These are phyloP conservation scores for Sarocladiaceae sp. DNA, from an alignment of 2,329 filamentous ascomycete genomes.

Conservation along the genomic window DNA sequence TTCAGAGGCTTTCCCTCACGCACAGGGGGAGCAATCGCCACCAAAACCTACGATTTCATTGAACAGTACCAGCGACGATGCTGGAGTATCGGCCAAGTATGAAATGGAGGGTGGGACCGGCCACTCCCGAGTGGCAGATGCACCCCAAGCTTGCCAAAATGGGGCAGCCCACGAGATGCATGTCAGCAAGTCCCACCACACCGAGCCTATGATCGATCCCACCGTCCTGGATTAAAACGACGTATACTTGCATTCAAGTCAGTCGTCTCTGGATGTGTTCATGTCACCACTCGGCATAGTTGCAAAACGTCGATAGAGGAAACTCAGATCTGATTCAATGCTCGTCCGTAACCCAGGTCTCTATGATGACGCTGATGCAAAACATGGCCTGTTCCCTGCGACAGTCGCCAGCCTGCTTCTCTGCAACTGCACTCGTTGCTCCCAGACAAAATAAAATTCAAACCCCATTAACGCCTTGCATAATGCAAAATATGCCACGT, in stretches of 20 bases:
- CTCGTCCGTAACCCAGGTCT: conserved; percentile 2
- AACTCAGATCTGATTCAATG: background rate
- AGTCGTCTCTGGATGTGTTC: background rate
- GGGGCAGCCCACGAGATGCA: conserved; percentile 6
- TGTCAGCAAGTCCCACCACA: conserved; percentile 3
- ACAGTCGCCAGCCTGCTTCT: background rate
- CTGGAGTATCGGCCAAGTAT: background rate
- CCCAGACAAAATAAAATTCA: background rate
- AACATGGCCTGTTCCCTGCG: conserved; percentile 1
- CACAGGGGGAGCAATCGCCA: too few relatives aligned
- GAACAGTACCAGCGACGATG: background rate
- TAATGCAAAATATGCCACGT: conserved; percentile 2
- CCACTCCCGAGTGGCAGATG: background rate
- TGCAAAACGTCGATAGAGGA: too few relatives aligned
- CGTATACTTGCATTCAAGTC: too few relatives aligned
- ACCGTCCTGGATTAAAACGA: too few relatives aligned
- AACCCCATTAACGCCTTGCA: conserved; percentile 7
- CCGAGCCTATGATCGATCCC: background rate
- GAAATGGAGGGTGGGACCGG: conserved; percentile 1
- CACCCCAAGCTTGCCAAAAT: conserved; percentile 1
- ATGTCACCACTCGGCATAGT: background rate
- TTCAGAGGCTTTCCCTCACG: too few relatives aligned
- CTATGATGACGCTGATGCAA: conserved; percentile 8
- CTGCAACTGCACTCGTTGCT: background rate
- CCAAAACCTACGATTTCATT: too few relatives aligned